Conservation (phyloP, 257 asterid species). For the Hygrophila difformis region DNA sequence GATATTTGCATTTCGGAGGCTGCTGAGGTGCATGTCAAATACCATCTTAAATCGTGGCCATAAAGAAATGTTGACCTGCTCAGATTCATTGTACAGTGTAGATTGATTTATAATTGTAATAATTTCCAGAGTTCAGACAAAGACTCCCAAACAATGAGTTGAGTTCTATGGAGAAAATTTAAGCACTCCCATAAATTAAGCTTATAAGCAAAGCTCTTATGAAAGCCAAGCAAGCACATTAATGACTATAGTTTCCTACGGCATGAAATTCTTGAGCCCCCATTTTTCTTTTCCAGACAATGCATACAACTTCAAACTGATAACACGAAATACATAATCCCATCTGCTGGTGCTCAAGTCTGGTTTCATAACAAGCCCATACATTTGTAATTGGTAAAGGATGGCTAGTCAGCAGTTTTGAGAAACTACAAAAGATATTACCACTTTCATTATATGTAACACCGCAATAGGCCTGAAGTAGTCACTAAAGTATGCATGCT, state of each 20-base stretch:
- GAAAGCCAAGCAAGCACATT: slow-evolving; percentile 1
- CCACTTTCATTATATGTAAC: too few species aligned
- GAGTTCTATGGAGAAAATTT: too few species aligned
- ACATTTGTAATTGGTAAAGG: too few species aligned
- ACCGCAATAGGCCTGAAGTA: too few species aligned
- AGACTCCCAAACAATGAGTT: too few species aligned
- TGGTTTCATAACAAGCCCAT: neutral
- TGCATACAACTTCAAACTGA: too few species aligned
- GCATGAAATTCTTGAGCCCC: too few species aligned
- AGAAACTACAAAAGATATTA: too few species aligned
- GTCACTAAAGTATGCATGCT: too few species aligned
- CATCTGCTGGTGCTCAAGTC: slow-evolving; percentile 6
- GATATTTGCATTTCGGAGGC: slow-evolving; percentile 81
- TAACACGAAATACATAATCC: neutral
- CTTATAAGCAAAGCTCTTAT: slow-evolving; percentile 1
- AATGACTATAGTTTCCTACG: neutral
- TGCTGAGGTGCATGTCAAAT: slow-evolving; percentile 92
- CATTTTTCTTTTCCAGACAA: neutral
- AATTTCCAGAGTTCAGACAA: slow-evolving; percentile 9
- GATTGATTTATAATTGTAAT: neutral
- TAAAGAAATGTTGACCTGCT: slow-evolving; percentile 84
- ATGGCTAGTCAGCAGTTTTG: too few species aligned
- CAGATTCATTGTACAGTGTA: slow-evolving; percentile 22
- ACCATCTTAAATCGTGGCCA: slow-evolving; percentile 99
- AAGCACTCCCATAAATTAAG: too few species aligned